Conservation (phyloP, 202 grass and related monocot species). For the Dendrocalamus latiflorus region DNA sequence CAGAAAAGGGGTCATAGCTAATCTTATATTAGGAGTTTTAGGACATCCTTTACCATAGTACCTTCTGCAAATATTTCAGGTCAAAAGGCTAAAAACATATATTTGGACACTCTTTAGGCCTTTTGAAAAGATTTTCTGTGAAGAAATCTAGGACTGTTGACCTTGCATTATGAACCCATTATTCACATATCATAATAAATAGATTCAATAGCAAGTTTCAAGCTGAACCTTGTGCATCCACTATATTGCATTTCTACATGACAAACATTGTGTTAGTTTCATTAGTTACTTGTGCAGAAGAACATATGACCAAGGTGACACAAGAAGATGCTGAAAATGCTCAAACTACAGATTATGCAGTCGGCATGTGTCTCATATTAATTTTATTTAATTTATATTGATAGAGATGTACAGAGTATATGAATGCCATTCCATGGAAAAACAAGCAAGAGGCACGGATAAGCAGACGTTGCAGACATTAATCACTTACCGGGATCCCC, state of each 20-base stretch:
- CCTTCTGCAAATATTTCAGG: neutral
- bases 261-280: neutral
- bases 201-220: constrained; percentile 6
- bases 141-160: neutral
- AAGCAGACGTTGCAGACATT: constrained; percentile 4
- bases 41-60: neutral
- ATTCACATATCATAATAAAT: neutral
- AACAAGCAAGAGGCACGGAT: neutral
- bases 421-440: neutral
- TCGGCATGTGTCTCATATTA: neutral
- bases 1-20: neutral
- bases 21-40: neutral
- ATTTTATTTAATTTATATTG: neutral
- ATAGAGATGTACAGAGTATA: neutral
- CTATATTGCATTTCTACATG: neutral
- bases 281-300: constrained; percentile 5
- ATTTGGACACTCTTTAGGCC: neutral
- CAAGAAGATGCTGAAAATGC: neutral
- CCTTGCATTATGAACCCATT: neutral
- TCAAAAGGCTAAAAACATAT: neutral
- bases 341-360: neutral
- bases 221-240: neutral
- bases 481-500: too few relatives aligned
- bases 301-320: neutral
- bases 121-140: neutral